These are phyloP conservation scores for Solanum etuberosum DNA, from an alignment of 257 asterid genomes.

Conservation along the genomic window DNA sequence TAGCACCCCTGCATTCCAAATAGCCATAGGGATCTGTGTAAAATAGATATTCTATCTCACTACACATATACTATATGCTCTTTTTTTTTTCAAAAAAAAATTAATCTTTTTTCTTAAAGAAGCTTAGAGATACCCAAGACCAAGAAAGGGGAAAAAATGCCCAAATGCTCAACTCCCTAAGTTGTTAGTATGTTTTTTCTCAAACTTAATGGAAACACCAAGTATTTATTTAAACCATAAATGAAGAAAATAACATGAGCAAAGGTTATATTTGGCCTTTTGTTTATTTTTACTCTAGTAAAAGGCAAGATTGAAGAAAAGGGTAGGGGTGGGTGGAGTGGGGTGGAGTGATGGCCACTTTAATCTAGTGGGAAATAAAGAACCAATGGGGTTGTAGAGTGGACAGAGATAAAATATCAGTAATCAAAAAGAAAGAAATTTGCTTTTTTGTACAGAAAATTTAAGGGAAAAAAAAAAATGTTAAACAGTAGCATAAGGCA, in stretches of 20 bases:
- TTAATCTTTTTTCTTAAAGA: not conserved
- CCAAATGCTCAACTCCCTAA: not conserved
- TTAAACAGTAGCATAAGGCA: not conserved
- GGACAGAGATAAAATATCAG: constrained; percentile 23
- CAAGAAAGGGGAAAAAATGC: not conserved
- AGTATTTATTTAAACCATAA: not conserved
- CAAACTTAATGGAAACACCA: not conserved
- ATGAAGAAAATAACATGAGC: not conserved
- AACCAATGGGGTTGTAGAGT: constrained; percentile 26
- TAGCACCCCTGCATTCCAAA: constrained; percentile 36
- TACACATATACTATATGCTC: not conserved
- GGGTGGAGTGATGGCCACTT: not conserved
- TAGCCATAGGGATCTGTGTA: constrained; percentile 78
- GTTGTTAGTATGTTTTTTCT: not conserved
- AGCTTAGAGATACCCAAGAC: not conserved
- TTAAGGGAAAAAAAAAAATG: not conserved
- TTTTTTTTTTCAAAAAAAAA: not conserved
- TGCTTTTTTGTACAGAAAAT: constrained; percentile 12
- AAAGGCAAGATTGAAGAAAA: not conserved
- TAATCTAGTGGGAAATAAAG: constrained; percentile 24
- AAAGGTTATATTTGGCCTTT: not conserved
- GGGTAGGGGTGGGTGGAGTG: not conserved
- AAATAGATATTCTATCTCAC: not conserved
- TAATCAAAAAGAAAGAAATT: constrained; percentile 9
- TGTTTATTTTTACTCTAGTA: not conserved